Evolutionary conservation across 495 filamentous ascomycete genomes (phyloP).

Genomic region (Sporormia fimetaria): DNA sequence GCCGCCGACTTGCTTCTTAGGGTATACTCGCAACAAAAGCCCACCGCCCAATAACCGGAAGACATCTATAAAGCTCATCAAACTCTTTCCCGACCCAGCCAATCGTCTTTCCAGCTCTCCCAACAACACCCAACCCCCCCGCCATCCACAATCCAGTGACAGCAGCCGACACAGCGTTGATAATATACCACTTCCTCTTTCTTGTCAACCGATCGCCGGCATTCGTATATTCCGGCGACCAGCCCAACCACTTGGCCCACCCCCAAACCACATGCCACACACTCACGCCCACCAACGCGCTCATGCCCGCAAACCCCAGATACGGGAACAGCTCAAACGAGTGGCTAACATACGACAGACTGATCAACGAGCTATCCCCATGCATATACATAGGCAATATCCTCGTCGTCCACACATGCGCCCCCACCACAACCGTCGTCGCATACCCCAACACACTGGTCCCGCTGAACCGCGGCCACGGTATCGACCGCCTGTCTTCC

Average conservation of each 20-base stretch:
- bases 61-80: constrained; percentile 52
- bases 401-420: constrained; percentile 63
- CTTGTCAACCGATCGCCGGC: constrained; percentile 41
- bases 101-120: constrained; percentile 51
- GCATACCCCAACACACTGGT: constrained; percentile 57
- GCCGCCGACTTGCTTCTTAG: no score
- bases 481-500: constrained; percentile 32
- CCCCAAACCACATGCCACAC: constrained; percentile 78
- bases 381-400: constrained; percentile 60
- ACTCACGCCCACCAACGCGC: constrained; percentile 53
- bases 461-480: constrained; percentile 58
- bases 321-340: constrained; percentile 60
- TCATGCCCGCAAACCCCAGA: constrained; percentile 56
- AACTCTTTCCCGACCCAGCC: constrained; percentile 76
- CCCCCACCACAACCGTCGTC: constrained; percentile 49
- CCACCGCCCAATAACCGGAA: constrained; percentile 43
- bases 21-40: no score
- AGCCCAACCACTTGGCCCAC: constrained; percentile 60
- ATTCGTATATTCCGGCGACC: constrained; percentile 38
- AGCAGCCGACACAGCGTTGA: constrained; percentile 50
- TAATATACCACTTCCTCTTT: constrained; percentile 54
- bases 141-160: constrained; percentile 62
- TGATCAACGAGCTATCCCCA: constrained; percentile 71
- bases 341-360: constrained; percentile 72
- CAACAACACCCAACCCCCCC: constrained; percentile 68